Evolutionary conservation across 1,284 basidiomycete genomes (phyloP), one percentile per base, ranked within the genome.

Genomic region (Tilletia indica): DNA sequence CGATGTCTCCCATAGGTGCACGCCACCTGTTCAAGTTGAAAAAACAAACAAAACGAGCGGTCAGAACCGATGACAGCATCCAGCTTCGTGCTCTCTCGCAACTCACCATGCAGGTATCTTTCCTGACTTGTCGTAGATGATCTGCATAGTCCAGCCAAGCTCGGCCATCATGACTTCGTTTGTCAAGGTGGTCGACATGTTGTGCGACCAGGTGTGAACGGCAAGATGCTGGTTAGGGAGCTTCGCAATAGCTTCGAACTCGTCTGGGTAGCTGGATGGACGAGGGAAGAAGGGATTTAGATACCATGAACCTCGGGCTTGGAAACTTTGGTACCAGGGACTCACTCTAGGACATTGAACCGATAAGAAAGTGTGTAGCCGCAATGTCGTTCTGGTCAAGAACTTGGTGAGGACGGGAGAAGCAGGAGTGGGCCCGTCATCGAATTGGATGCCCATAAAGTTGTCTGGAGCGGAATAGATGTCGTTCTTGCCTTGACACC

Each of bases 311-410:
- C 25, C 25, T 31, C 25, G 25, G 25, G 25, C 25, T 31, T 31
- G 25, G 25, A 31, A 31, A 31, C 25, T 31, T 31, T 31, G 25
- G 25, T 31, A 31, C 25, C 19, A 31, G 25, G 25, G 25, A 31
- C 25, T 31, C 25, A 31, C 25, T 38, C 42, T 3, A 90, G 79
- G 74, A 94, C 91, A 80, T 92, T 90, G 42, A 78, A 38, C 93
- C 93, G 77, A 94, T 93, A 86, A 92, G 88, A 82, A 93, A 94
- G 83, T 93, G 92, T 0, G 92, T 94, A 1, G 89, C 89, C 14
- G 71, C 69, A 49, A 70, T 61, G 69, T 89, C 87, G 71, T 92
- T 87, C n/a, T 85, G 70, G 87, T 75, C 68, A 93, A 86, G 82
- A 92, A 93, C 19, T 72, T 68, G 81, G 89, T 88, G 21, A 90